phyloP scores from a whole-genome alignment of 2,329 filamentous ascomycete species.

The Aureobasidium sp. region DNA sequence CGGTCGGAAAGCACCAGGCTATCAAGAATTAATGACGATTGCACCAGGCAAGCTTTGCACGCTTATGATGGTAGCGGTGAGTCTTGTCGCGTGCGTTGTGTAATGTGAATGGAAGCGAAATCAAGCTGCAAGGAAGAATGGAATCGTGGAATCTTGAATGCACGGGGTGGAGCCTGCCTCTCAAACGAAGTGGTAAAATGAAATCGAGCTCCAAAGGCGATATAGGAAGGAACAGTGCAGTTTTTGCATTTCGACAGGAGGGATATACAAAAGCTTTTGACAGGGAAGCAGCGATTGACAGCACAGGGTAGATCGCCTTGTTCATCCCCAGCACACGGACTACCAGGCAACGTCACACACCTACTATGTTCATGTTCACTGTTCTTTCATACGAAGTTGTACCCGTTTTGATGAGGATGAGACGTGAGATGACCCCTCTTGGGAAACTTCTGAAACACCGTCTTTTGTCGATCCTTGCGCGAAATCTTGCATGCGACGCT shows the following conservation, averaged over 20 bases:
- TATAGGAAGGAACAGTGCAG: not conserved
- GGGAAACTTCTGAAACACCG: conserved; percentile 2
- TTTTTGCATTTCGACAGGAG: not conserved
- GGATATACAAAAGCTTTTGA: not conserved
- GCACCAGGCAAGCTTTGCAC: conserved; percentile 7
- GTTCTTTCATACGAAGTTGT: not conserved
- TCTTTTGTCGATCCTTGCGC: conserved; percentile 7
- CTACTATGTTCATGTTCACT: conserved; percentile 2
- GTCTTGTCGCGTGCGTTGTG: conserved; percentile 10
- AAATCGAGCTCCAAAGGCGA: not conserved
- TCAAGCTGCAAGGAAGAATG: conserved; percentile 1
- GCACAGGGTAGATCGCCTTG: conserved; percentile 3
- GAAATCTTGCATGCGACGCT: not conserved
- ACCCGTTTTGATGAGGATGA: conserved; percentile 14
- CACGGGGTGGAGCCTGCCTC: conserved; percentile 4
- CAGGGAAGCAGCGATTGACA: conserved; percentile 7
- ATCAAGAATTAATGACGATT: not conserved
- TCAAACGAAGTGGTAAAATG: not conserved
- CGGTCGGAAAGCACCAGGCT: not conserved
- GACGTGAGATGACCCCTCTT: conserved; percentile 13
- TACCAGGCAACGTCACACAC: conserved; percentile 6
- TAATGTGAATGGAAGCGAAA: not conserved
- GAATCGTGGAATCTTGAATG: not conserved
- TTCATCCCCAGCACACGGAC: conserved; percentile 1
- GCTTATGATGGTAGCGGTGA: conserved; percentile 8